A percentile compares a stretch with the other conserved stretches of the same genome.
Evolutionary conservation across 23 red algal species (phyloP).

Genomic region (Rhodosorus marinus): DNA sequence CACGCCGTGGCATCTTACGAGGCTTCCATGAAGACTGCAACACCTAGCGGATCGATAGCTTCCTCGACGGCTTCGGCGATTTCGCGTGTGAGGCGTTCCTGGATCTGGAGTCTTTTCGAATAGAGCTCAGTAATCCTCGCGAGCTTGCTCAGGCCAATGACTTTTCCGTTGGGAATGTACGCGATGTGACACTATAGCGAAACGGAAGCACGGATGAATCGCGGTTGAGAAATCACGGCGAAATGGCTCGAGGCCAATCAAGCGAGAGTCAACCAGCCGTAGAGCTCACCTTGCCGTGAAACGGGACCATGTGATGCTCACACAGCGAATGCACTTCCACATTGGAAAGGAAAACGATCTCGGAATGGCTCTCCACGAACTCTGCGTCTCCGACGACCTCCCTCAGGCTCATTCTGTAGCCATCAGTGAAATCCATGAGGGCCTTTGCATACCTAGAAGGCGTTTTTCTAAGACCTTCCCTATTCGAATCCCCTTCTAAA

Average conservation of each 20-base stretch:
- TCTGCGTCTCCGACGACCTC: constrained; percentile 40
- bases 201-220: no score
- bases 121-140: constrained; percentile 48
- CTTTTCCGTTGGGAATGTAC: constrained; percentile 48
- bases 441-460: constrained; percentile 46
- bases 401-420: constrained; percentile 6
- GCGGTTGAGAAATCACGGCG: no score
- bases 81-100: constrained; percentile 72
- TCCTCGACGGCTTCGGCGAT: constrained; percentile 55
- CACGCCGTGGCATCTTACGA: neutral
- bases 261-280: no score
- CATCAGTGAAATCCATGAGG: constrained; percentile 21
- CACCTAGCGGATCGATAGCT: constrained; percentile 17
- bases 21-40: constrained; percentile 59
- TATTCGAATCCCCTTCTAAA: constrained; percentile 25
- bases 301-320: constrained; percentile 89
- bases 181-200: constrained; percentile 47
- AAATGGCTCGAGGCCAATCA: no score
- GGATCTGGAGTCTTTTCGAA: constrained; percentile 53
- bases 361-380: constrained; percentile 40
- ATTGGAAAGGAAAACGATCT: constrained; percentile 38
- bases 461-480: constrained; percentile 34
- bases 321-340: constrained; percentile 86
- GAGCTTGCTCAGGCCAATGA: constrained; percentile 82
- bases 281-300: constrained; percentile 58